Evolutionary conservation across 441 rosid species (phyloP), one percentile per base, ranked within the genome.

Genomic region (Aleurites moluccanus): DNA sequence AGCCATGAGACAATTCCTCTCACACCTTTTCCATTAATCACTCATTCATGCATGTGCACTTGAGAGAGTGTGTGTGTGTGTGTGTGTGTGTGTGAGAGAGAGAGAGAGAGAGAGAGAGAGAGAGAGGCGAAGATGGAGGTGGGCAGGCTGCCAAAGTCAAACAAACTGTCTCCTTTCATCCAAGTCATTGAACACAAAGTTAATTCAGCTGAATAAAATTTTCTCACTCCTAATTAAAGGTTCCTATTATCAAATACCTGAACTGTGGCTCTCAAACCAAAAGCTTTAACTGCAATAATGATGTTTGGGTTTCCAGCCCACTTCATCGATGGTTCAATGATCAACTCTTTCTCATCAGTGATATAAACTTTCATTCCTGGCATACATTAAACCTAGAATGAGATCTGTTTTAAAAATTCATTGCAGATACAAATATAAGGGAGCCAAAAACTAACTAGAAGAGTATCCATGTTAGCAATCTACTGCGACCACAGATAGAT

Each of bases 231-330:
- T 10, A 21, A 73, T 44, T 61, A 57, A 59, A 10, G 20, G 73
- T 49, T 14, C 42, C 69, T 35, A 72, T n/a, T 71, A 65, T 70
- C 77, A 44, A 73, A 75, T 45, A 45, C 50, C 56, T 52, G 99
- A 79, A 80, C 97, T 44, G 97, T 96, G 69, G 97, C 97, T 80
- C 87, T 96, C 81, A 96, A 82, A 16, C 97, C 97, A 83, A 88
- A 93, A 74, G 99, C 99, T 80, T 90, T 96, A 72, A 89, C 85
- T 67, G 88, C 94, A 79, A 93, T 57, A 50, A 78, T 85, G 64
- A 96, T 74, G 69, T 96, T 86, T 72, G 98, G 97, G 84, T 96
- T 96, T 70, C 91, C 98, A 30, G 97, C 98, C 98, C 98, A 93
- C 80, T 93, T 96, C 75, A 93, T 6, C 67, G 80, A 82, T 15